Conservation (phyloP, 768 basidiomycete genomes). For the Kwoniella mangroviensis region DNA sequence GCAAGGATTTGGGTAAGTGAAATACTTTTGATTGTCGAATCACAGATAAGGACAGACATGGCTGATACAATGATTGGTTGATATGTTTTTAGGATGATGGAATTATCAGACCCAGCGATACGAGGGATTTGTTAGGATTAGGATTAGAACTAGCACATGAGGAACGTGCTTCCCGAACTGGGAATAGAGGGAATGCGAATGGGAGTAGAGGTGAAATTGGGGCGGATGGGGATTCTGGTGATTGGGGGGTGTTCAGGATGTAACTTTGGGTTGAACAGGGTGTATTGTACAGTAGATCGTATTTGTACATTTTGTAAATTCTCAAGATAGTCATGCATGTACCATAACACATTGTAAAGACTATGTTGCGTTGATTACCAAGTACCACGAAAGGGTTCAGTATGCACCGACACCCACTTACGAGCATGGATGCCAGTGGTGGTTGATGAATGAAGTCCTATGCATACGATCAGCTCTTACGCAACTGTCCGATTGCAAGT, state of each 20-base stretch:
- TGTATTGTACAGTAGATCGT: too few species aligned
- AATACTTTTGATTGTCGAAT: not conserved
- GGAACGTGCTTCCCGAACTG: constrained; percentile 50
- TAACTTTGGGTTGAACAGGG: constrained; percentile 54
- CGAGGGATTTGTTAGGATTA: constrained; percentile 82
- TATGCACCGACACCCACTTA: not conserved
- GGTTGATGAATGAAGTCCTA: not conserved
- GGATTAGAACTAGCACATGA: constrained; percentile 74
- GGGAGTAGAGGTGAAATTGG: constrained; percentile 65
- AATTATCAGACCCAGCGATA: constrained; percentile 86
- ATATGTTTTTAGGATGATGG: constrained; percentile 40
- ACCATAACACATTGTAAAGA: not conserved
- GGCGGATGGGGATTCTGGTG: constrained; percentile 55
- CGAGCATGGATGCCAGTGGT: too few species aligned
- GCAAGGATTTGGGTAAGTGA: constrained; percentile 78
- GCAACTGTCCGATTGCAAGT: too few species aligned
- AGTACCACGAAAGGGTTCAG: not conserved
- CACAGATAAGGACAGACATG: not conserved
- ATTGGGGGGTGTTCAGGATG: constrained; percentile 89
- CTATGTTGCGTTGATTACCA: not conserved
- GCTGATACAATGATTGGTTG: not conserved
- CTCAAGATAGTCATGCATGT: not conserved
- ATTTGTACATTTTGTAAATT: too few species aligned
- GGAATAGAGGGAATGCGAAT: constrained; percentile 60
- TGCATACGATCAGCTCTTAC: too few species aligned